Evolutionary conservation across 176 grass and related monocot genomes (phyloP), one percentile per base, ranked within the genome.

Genomic region (Alloteropsis semialata): DNA sequence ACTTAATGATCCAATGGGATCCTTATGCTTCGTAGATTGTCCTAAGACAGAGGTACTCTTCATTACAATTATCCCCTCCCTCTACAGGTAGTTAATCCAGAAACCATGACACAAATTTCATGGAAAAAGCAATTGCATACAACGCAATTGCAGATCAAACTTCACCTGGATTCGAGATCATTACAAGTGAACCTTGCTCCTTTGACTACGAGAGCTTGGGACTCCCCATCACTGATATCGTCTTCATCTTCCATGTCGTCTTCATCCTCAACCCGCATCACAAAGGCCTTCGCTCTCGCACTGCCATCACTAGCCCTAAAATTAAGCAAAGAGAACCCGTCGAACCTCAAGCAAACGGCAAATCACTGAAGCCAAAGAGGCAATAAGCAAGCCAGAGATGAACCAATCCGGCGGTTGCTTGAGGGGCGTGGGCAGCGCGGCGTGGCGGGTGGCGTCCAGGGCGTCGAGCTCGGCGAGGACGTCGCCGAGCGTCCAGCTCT

Each of bases 231-330:
- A 17, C 45, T 32, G 8, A 1, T 46, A 3, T 81, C 51, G 0
- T 89, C 69, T 15, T 84, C 87, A 19, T 89, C 87, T 11, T 89
- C 82, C 0, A 61, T 75, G 19, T 56, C 44, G 18, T 86, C 88
- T 28, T 90, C 83, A 6, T 89, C 88, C 3, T 86, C 88, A 48
- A 90, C 74, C 28, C 88, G 65, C 88, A 90, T 90, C 56, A 90
- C 78, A 57, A 90, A 90, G 22, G 78, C 65, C 38, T 90, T 90
- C 72, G 77, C 71, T 44, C 87, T 77, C 43, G 3, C 5, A 38
- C 8, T 19, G 25, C 64, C 33, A 21, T 34, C 1, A 4, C 7
- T 63, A 60, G 69, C 76, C 87, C 87, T 85, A 56, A 55, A 64
- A 39, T 85, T 38, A 19, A 86, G 12, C 10, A 75, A 62, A 77